Evolutionary conservation across 2,329 filamentous ascomycete species (phyloP).

Genomic region (Aschersonia sp.): DNA sequence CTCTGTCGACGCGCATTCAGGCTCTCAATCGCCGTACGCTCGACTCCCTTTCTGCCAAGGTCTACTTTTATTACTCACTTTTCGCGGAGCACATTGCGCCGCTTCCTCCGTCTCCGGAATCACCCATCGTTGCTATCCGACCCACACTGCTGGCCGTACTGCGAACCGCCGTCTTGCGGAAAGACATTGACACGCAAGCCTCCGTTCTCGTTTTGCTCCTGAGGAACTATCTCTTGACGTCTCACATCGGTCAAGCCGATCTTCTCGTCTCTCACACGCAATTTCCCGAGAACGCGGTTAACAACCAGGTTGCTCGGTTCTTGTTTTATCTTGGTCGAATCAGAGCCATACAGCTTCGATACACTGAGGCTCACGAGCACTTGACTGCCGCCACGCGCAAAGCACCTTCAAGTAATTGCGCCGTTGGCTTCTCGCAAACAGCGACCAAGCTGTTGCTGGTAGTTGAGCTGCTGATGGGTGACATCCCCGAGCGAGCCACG

Average conservation of each 20-base stretch:
- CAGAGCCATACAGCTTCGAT: constrained; percentile 87
- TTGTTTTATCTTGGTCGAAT: constrained; percentile 95
- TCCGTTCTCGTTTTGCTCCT: constrained; percentile 89
- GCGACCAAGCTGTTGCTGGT: constrained; percentile 94
- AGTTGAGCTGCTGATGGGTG: constrained; percentile 94
- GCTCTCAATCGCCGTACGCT: constrained; percentile 83
- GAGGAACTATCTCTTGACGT: constrained; percentile 89
- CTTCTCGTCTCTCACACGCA: constrained; percentile 89
- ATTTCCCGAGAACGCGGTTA: constrained; percentile 86
- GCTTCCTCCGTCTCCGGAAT: constrained; percentile 76
- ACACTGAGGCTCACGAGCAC: constrained; percentile 93
- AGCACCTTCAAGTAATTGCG: constrained; percentile 77
- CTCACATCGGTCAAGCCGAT: constrained; percentile 93
- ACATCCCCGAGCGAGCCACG: constrained; percentile 87
- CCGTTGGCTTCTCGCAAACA: constrained; percentile 87
- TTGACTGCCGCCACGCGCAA: constrained; percentile 88
- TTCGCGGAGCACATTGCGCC: constrained; percentile 88
- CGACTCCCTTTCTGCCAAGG: constrained; percentile 84
- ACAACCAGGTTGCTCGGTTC: constrained; percentile 96
- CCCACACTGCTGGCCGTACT: constrained; percentile 77
- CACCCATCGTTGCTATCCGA: constrained; percentile 73
- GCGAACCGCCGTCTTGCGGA: constrained; percentile 87
- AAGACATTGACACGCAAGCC: constrained; percentile 94
- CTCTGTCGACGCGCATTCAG: constrained; percentile 73
- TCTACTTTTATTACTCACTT: constrained; percentile 95